A percentile compares a stretch with the other conserved stretches of the same genome.
phyloP scores from a whole-genome alignment of 345 rosid genomes.

The Eucalyptus camaldulensis region DNA sequence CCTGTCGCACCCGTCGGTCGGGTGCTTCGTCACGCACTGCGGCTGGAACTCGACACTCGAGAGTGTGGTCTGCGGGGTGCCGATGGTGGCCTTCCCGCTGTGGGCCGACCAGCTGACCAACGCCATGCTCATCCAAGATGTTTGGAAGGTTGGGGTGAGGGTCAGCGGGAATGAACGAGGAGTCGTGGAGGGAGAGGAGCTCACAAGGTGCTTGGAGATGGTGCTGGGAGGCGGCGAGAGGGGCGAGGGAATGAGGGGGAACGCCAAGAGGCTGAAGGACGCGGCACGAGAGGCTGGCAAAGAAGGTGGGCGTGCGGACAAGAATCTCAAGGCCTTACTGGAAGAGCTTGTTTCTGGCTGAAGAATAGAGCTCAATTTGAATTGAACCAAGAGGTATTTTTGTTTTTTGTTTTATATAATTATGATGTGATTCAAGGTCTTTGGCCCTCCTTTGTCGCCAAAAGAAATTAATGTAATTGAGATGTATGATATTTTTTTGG shows the following conservation, averaged over 20 bases:
- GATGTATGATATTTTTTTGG: not conserved
- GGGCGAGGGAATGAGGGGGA: conserved; percentile 7
- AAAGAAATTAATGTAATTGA: not conserved
- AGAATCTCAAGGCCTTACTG: not conserved
- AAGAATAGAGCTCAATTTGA: not conserved
- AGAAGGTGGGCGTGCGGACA: conserved; percentile 11
- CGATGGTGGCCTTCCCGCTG: conserved; percentile 20
- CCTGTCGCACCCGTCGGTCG: conserved; percentile 13
- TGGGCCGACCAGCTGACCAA: conserved; percentile 25
- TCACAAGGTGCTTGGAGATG: conserved; percentile 12
- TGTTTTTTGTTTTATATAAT: not conserved
- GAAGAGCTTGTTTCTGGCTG: not conserved
- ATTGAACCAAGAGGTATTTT: not conserved
- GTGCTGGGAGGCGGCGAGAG: conserved; percentile 14
- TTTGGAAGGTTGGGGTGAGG: conserved; percentile 17
- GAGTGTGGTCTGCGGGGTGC: conserved; percentile 21
- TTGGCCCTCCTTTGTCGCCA: not conserved
- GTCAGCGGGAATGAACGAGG: not conserved
- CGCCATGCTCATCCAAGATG: conserved; percentile 18
- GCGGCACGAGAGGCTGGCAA: conserved; percentile 8
- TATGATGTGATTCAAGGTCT: not conserved
- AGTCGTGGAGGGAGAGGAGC: conserved; percentile 11
- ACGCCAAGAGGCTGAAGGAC: conserved; percentile 17
- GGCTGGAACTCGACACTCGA: conserved; percentile 32
- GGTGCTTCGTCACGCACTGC: conserved; percentile 35